A percentile compares a stretch with the other conserved stretches of the same genome.
Conservation (phyloP, 345 rosid genomes). For the Xanthoceras sorbifolium region DNA sequence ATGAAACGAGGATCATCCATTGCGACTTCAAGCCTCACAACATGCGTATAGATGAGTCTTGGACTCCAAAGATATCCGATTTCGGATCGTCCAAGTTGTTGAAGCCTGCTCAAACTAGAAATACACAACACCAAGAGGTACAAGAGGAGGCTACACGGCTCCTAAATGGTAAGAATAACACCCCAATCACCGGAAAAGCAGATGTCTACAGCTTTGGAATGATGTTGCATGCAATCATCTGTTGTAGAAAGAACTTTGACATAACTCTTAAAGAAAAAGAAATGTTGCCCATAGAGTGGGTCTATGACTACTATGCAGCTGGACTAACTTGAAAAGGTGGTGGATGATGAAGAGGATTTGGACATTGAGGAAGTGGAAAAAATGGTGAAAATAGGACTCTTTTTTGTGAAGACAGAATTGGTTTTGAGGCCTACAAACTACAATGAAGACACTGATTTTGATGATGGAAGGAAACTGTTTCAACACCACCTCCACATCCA, state of each 20-base stretch:
- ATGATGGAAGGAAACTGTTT: too few species aligned
- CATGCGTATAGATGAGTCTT: not conserved
- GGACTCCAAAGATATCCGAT: slow-evolving; percentile 5
- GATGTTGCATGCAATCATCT: slow-evolving; percentile 6
- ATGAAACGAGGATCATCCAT: slow-evolving; percentile 20
- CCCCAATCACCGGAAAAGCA: slow-evolving; percentile 8
- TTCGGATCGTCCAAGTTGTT: slow-evolving; percentile 16
- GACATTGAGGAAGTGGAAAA: not conserved
- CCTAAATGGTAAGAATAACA: slow-evolving; percentile 13
- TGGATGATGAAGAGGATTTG: not conserved
- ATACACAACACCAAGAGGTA: slow-evolving; percentile 8
- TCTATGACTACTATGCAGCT: slow-evolving; percentile 6
- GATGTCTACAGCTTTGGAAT: slow-evolving; percentile 9
- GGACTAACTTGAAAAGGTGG: not conserved
- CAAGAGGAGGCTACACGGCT: slow-evolving; percentile 7
- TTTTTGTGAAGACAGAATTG: too few species aligned
- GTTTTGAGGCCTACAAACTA: too few species aligned
- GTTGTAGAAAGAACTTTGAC: slow-evolving; percentile 9
- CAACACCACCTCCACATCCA: too few species aligned
- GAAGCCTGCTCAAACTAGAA: slow-evolving; percentile 24
- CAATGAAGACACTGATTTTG: too few species aligned
- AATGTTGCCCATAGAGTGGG: not conserved
- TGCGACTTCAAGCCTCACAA: slow-evolving; percentile 21
- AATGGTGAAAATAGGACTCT: not conserved
- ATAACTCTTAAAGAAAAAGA: not conserved